A percentile compares a stretch with the other conserved stretches of the same genome.
phyloP scores from a whole-genome alignment of 495 filamentous ascomycete genomes.

The Penicillium bovifimosum region DNA sequence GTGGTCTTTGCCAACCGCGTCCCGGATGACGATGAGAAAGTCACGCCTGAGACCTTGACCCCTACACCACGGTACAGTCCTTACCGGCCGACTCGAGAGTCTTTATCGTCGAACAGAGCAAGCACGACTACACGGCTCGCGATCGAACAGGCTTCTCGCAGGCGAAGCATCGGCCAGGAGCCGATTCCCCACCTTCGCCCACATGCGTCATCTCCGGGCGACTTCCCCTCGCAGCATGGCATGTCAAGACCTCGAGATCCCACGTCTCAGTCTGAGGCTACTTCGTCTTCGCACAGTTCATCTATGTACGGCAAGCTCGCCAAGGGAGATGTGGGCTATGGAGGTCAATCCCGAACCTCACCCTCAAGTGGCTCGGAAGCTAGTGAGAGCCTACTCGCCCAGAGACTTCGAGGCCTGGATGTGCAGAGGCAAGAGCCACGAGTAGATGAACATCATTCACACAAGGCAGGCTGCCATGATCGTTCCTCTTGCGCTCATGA shows the following conservation, averaged over 20 bases:
- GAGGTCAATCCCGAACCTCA: slow-evolving; percentile 46
- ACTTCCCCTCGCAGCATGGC: slow-evolving; percentile 21
- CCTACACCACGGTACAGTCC: slow-evolving; percentile 82
- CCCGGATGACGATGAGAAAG: slow-evolving; percentile 90
- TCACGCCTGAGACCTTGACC: slow-evolving; percentile 84
- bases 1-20: slow-evolving; percentile 98
- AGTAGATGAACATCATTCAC: slow-evolving; percentile 10
- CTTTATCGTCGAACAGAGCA: slow-evolving; percentile 6
- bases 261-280: neutral
- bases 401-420: slow-evolving; percentile 47
- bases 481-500: neutral
- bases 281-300: slow-evolving; percentile 6
- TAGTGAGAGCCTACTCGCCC: slow-evolving; percentile 52
- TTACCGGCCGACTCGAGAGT: slow-evolving; percentile 66
- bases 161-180: slow-evolving; percentile 52
- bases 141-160: slow-evolving; percentile 51
- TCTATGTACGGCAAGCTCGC: slow-evolving; percentile 59
- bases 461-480: neutral
- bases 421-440: slow-evolving; percentile 29
- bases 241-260: slow-evolving; percentile 22
- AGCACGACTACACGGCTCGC: slow-evolving; percentile 26
- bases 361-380: slow-evolving; percentile 33
- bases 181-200: slow-evolving; percentile 23
- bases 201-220: slow-evolving; percentile 8
- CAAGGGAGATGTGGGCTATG: slow-evolving; percentile 64